Evolutionary conservation across 345 rosid genomes (phyloP), one percentile per base, ranked within the genome.

Genomic region (Murraya koenigii): DNA sequence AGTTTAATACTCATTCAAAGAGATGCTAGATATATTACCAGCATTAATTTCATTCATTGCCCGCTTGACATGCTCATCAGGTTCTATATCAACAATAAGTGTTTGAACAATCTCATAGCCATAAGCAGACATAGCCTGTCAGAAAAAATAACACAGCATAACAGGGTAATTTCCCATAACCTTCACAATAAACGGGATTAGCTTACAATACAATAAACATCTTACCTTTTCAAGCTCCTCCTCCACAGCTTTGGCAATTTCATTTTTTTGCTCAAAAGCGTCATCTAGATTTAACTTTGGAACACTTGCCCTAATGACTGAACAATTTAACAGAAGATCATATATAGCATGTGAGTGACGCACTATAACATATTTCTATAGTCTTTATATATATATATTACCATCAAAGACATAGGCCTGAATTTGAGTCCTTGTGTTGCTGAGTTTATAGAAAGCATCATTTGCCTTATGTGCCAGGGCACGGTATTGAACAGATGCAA

Each of bases 251-350:
- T 77, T 81, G 52, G 85, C 87, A 26, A 84, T 84, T 2, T 84
- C 87, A 69, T 84, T 84, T 68, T 84, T 81, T 72, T 79, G 87
- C 75, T 82, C 87, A 41, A 84, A 84, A 73, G 73, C 85, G 77
- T 81, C 81, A 76, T 84, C 87, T 71, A 84, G 73, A 72, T 72
- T 70, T 63, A 82, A 83, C 55, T 76, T 81, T 8, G 85, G 87
- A 41, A 84, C 83, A 77, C 65, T 70, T 65, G 85, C 84, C 73
- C 87, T 79, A 78, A 84, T 84, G 65, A 82, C 85, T 84, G 71
- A 64, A 76, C 65, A 64, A 62, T n/a, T 13, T 60, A n/a, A 13
- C 6, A 35, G 47, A 47, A 30, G 39, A 64, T 32, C 39, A 6
- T 26, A n/a, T 64, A 14, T 6, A 61, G 22, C 38, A 20, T 47